Percentiles rank a stretch among this genome's conserved stretches.
These are phyloP conservation scores for Meyerozyma carpophila DNA, from an alignment of 1,139 yeast genomes.

Conservation along the genomic window DNA sequence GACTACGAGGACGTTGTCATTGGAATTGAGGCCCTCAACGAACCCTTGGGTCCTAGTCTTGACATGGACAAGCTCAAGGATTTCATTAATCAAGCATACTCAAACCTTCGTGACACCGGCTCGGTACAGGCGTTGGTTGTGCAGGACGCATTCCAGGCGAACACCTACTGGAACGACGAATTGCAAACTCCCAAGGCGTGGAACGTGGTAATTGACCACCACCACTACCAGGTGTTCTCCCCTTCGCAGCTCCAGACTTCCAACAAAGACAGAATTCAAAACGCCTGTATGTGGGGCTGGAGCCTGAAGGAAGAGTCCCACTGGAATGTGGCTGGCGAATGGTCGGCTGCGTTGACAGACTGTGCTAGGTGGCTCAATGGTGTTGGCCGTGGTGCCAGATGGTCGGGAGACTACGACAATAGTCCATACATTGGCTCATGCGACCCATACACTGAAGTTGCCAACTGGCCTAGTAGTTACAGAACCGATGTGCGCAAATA, in stretches of 20 bases:
- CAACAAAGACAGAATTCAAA: constrained; percentile 56
- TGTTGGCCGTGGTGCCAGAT: constrained; percentile 83
- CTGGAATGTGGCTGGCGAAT: constrained; percentile 85
- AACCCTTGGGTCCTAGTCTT: constrained; percentile 74
- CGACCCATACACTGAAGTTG: constrained; percentile 47
- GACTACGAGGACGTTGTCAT: constrained; percentile 66
- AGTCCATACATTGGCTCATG: constrained; percentile 61
- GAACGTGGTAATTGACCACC: constrained; percentile 82
- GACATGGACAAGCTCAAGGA: constrained; percentile 54
- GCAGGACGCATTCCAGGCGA: constrained; percentile 68
- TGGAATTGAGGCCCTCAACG: constrained; percentile 84
- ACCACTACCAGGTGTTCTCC: constrained; percentile 84
- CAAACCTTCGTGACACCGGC: constrained; percentile 41
- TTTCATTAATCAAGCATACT: constrained; percentile 55
- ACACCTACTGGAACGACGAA: constrained; percentile 55
- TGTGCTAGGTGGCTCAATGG: constrained; percentile 93
- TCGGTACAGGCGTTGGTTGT: constrained; percentile 50
- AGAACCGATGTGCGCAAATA: constrained; percentile 57
- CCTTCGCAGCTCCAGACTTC: constrained; percentile 50
- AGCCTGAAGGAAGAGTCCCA: constrained; percentile 49
- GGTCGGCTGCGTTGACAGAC: constrained; percentile 92
- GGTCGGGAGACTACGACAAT: constrained; percentile 59
- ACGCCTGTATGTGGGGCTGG: constrained; percentile 62
- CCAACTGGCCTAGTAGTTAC: constrained; percentile 57
- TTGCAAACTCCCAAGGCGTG: constrained; percentile 38